Evolutionary conservation across 176 grass and related monocot genomes (phyloP).

Genomic region (Lolium rigidum): DNA sequence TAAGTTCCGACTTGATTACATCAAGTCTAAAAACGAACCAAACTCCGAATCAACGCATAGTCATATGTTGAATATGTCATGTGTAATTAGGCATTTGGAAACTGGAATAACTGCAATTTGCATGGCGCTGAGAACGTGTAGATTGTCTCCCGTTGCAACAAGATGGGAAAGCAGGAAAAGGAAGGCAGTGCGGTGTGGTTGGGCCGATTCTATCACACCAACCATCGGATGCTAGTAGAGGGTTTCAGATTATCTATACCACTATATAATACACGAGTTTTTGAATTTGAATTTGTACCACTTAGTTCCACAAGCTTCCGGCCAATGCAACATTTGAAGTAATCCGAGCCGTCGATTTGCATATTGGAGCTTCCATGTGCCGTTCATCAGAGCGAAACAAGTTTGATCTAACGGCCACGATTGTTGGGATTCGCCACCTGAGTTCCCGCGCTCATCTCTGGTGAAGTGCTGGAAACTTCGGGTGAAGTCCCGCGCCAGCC

Average conservation of each 20-base stretch:
- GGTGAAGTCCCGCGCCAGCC: too few relatives aligned
- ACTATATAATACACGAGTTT: too few relatives aligned
- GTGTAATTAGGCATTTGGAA: conserved; percentile 8
- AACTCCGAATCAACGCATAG: not conserved
- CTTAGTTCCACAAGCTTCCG: too few relatives aligned
- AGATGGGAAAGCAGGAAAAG: not conserved
- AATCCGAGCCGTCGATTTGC: too few relatives aligned
- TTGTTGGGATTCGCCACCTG: too few relatives aligned
- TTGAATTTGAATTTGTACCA: too few relatives aligned
- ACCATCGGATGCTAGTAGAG: not conserved
- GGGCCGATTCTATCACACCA: conserved; percentile 38
- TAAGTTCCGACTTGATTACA: not conserved
- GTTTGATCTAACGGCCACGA: too few relatives aligned
- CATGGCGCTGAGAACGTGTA: not conserved
- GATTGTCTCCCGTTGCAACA: not conserved
- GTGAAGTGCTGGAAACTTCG: too few relatives aligned
- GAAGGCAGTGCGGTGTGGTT: conserved; percentile 17
- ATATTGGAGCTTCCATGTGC: too few relatives aligned
- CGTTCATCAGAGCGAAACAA: too few relatives aligned
- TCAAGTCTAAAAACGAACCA: not conserved
- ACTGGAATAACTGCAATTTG: not conserved
- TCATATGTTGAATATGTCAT: not conserved
- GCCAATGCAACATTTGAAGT: too few relatives aligned
- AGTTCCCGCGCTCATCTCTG: too few relatives aligned
- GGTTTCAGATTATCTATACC: not conserved